phyloP scores from a whole-genome alignment of 192 early-diverging fungal species.

The Entomortierella chlamydospora region DNA sequence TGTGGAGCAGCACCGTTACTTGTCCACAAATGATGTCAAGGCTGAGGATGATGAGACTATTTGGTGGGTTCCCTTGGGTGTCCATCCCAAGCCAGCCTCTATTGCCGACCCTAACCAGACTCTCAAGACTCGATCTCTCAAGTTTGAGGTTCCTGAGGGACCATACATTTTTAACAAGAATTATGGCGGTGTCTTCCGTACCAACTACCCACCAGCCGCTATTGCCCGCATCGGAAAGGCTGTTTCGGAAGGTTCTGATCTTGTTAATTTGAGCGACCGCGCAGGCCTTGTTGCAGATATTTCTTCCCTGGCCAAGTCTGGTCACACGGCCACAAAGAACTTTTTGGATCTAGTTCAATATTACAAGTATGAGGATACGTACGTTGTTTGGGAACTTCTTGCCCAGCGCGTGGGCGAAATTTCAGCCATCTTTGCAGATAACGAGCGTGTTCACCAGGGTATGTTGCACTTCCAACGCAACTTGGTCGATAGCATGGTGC shows the following conservation, averaged over 20 bases:
- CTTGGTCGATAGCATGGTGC: slow-evolving; percentile 79
- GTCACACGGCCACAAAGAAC: slow-evolving; percentile 77
- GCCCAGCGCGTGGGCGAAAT: slow-evolving; percentile 68
- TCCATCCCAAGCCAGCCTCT: slow-evolving; percentile 52
- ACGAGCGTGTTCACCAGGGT: slow-evolving; percentile 67
- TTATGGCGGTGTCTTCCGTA: slow-evolving; percentile 88
- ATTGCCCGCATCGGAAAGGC: slow-evolving; percentile 66
- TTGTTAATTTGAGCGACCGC: slow-evolving; percentile 73
- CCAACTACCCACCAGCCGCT: slow-evolving; percentile 73
- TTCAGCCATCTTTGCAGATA: slow-evolving; percentile 71
- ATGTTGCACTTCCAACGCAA: slow-evolving; percentile 74
- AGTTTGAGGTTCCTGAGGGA: slow-evolving; percentile 64
- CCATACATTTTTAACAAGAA: slow-evolving; percentile 86
- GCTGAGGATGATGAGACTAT: slow-evolving; percentile 82
- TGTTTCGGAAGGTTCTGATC: slow-evolving; percentile 58
- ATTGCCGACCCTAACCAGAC: slow-evolving; percentile 52
- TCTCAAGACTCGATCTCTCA: slow-evolving; percentile 61
- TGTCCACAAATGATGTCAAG: slow-evolving; percentile 84
- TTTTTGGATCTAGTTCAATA: slow-evolving; percentile 81
- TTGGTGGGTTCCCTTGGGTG: slow-evolving; percentile 91
- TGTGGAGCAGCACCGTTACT: slow-evolving; percentile 87
- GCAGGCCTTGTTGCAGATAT: slow-evolving; percentile 88
- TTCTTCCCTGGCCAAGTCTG: slow-evolving; percentile 80
- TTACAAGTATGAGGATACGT: slow-evolving; percentile 82
- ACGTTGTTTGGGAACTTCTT: slow-evolving; percentile 81